phyloP scores from a whole-genome alignment of 2,329 filamentous ascomycete species.

The Colletotrichum lupini region DNA sequence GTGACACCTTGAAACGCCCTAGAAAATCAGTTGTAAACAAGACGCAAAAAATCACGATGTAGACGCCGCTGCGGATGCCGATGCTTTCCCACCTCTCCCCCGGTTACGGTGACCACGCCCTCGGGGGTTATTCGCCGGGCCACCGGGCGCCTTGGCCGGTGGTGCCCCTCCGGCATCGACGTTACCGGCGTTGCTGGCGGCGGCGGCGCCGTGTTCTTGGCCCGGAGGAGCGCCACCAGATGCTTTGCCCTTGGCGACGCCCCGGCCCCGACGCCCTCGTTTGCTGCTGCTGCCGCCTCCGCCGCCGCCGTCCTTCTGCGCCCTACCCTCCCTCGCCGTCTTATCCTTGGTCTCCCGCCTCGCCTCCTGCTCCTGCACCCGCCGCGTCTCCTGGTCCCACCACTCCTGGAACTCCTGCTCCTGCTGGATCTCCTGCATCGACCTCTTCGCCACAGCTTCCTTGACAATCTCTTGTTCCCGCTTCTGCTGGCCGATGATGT shows the following conservation, averaged over 20 bases:
- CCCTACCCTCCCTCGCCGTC: conserved; percentile 52
- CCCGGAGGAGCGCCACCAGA: background rate
- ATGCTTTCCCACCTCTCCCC: conserved; percentile 29
- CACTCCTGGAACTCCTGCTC: conserved; percentile 97
- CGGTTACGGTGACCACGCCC: conserved; percentile 27
- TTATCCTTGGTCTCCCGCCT: conserved; percentile 53
- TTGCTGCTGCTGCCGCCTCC: background rate
- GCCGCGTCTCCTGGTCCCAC: conserved; percentile 88
- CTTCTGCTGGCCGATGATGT: conserved; percentile 90
- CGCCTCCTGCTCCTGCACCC: conserved; percentile 73
- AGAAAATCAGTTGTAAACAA: background rate
- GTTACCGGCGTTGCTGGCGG: background rate
- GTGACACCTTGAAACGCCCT: background rate
- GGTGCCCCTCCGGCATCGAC: conserved; percentile 2
- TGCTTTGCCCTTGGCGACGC: conserved; percentile 39
- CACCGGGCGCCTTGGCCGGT: conserved; percentile 7
- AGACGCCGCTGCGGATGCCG: conserved; percentile 9
- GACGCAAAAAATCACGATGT: background rate
- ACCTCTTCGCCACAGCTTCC: conserved; percentile 88
- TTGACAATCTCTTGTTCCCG: conserved; percentile 84
- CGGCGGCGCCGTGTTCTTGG: background rate
- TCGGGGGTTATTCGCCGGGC: conserved; percentile 6
- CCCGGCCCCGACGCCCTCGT: conserved; percentile 38
- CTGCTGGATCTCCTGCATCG: conserved; percentile 92
- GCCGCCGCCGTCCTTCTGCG: conserved; percentile 17